phyloP scores from a whole-genome alignment of 2,329 filamentous ascomycete species.

The Cadophora malorum region DNA sequence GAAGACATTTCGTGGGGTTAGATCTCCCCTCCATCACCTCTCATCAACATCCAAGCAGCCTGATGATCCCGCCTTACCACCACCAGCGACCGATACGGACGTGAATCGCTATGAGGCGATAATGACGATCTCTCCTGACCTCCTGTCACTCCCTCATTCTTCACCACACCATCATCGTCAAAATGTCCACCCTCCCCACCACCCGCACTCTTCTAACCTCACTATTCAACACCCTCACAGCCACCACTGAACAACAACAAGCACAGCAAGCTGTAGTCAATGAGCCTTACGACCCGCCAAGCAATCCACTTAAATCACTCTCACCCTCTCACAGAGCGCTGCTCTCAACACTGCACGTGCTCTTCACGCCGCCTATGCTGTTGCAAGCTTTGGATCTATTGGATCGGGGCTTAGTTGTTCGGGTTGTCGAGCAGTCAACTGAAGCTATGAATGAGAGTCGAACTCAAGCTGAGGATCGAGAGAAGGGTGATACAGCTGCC shows the following conservation, averaged over 20 bases:
- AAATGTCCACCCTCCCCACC: slow-evolving; percentile 36
- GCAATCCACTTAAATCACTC: slow-evolving; percentile 37
- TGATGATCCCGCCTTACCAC: background rate
- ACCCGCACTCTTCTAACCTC: slow-evolving; percentile 41
- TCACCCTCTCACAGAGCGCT: slow-evolving; percentile 48
- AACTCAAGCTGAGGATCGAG: background rate
- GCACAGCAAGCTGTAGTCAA: background rate
- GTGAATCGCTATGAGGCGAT: background rate
- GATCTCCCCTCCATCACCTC: background rate
- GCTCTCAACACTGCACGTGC: slow-evolving; percentile 68
- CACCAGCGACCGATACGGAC: too few species aligned
- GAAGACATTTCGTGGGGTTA: background rate
- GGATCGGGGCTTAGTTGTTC: slow-evolving; percentile 75
- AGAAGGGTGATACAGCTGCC: background rate
- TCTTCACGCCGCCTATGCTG: slow-evolving; percentile 77
- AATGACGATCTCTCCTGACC: background rate
- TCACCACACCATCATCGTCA: slow-evolving; percentile 3
- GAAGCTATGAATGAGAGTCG: background rate
- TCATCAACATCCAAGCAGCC: background rate
- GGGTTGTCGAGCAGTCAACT: slow-evolving; percentile 48
- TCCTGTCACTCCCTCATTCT: background rate
- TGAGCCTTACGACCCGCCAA: slow-evolving; percentile 11
- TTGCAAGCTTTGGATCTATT: slow-evolving; percentile 88
- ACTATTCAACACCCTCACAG: slow-evolving; percentile 40
- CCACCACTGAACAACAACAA: background rate